These are phyloP conservation scores for Fragaria iinumae DNA, from an alignment of 306 rosid species.

Conservation along the genomic window DNA sequence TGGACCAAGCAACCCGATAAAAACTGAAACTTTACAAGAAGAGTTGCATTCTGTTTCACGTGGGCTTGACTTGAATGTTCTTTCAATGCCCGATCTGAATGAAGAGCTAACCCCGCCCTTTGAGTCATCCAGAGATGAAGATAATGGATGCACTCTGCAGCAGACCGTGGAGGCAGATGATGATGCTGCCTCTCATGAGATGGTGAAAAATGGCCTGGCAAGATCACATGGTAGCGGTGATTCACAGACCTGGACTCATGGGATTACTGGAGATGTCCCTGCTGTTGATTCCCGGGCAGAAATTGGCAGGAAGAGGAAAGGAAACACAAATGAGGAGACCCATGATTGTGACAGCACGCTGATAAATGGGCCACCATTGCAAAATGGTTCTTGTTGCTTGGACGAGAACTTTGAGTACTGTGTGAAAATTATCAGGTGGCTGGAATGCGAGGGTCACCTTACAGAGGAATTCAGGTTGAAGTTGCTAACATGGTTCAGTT, in stretches of 20 bases:
- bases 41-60: constrained; percentile 56
- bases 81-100: constrained; percentile 86
- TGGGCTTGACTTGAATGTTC: constrained; percentile 88
- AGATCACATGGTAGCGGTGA: constrained; percentile 93
- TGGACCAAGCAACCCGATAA: constrained; percentile 47
- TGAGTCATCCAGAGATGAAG: constrained; percentile 92
- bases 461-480: constrained; percentile 89
- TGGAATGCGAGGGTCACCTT: constrained; percentile 93
- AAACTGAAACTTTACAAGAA: constrained; percentile 56
- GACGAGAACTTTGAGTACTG: constrained; percentile 97
- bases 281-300: constrained; percentile 81
- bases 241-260: constrained; percentile 82
- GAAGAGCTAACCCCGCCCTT: constrained; percentile 96
- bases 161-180: constrained; percentile 90
- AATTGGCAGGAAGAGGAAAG: constrained; percentile 67
- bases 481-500: constrained; percentile 97
- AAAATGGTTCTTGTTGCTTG: constrained; percentile 59
- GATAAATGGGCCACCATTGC: constrained; percentile 80
- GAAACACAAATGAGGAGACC: constrained; percentile 63
- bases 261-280: constrained; percentile 62
- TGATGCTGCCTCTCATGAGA: constrained; percentile 84
- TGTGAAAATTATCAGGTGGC: constrained; percentile 95
- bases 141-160: constrained; percentile 85
- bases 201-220: constrained; percentile 63
- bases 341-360: constrained; percentile 97